phyloP scores from a whole-genome alignment of 352 stramenopile species.

The Salisapilia sapeloensis region DNA sequence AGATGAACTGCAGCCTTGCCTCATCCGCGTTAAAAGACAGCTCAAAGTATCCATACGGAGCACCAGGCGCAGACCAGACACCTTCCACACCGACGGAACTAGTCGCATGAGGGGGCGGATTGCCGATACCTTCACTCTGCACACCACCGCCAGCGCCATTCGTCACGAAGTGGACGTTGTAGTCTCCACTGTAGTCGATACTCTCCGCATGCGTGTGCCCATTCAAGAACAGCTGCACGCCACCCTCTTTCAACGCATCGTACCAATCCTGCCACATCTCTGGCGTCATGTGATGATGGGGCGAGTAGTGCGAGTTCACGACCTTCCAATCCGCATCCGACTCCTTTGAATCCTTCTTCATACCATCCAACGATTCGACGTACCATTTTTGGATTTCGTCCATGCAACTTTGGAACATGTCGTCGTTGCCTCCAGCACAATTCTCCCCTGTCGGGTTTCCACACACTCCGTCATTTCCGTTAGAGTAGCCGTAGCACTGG shows the following conservation, averaged over 20 bases:
- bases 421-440: constrained; percentile 31
- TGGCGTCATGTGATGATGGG: constrained; percentile 52
- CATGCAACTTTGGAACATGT: constrained; percentile 47
- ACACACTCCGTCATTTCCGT: constrained; percentile 12
- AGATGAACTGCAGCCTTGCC: constrained; percentile 1
- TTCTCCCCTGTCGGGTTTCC: constrained; percentile 1
- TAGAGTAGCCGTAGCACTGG: constrained; percentile 64
- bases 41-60: constrained; percentile 21
- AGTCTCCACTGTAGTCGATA: constrained; percentile 5
- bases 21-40: no score
- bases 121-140: constrained; percentile 10
- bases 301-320: constrained; percentile 64
- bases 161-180: constrained; percentile 17
- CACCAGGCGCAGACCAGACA: constrained; percentile 7
- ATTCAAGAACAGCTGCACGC: constrained; percentile 36
- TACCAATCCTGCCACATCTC: constrained; percentile 55
- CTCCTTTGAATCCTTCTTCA: constrained; percentile 21
- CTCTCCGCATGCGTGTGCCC: constrained; percentile 6
- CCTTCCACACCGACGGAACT: constrained; percentile 4
- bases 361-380: constrained; percentile 30
- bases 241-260: constrained; percentile 17
- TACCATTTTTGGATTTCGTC: constrained; percentile 38
- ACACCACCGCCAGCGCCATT: constrained; percentile 20
- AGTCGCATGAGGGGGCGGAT: constrained; percentile 5
- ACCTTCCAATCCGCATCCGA: constrained; percentile 52